phyloP scores from a whole-genome alignment of 2,329 filamentous ascomycete genomes.

The Tolypocladium tropicale region DNA sequence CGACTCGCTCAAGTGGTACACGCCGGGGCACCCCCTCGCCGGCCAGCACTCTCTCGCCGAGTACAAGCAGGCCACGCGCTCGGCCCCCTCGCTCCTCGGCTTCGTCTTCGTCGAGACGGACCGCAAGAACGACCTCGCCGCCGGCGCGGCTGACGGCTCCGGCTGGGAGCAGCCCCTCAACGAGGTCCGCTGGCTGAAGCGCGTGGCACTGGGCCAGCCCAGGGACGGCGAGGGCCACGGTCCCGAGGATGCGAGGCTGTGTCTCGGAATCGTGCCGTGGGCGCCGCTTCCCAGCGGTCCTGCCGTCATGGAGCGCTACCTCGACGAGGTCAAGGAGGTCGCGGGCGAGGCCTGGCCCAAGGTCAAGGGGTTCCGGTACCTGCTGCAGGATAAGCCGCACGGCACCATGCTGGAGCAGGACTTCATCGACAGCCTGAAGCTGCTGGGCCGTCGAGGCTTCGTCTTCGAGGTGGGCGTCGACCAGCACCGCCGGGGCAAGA shows the following conservation, averaged over 20 bases:
- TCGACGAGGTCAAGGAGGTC: constrained; percentile 46
- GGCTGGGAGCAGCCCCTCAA: constrained; percentile 61
- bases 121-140: constrained; percentile 49
- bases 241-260: constrained; percentile 33
- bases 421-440: constrained; percentile 57
- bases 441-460: constrained; percentile 52
- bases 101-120: constrained; percentile 82
- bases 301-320: constrained; percentile 51
- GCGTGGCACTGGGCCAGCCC: constrained; percentile 53
- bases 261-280: constrained; percentile 70
- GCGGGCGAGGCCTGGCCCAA: constrained; percentile 56
- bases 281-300: constrained; percentile 66
- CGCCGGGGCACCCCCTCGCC: constrained; percentile 45
- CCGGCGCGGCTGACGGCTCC: constrained; percentile 31
- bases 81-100: constrained; percentile 42
- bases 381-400: constrained; percentile 66
- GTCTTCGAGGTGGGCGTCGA: constrained; percentile 81
- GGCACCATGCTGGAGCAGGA: constrained; percentile 52
- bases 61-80: constrained; percentile 40
- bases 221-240: constrained; percentile 47
- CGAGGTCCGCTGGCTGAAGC: constrained; percentile 60
- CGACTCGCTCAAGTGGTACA: constrained; percentile 60
- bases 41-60: constrained; percentile 55
- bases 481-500: constrained; percentile 62
- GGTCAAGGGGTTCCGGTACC: constrained; percentile 71